phyloP scores from a whole-genome alignment of 192 early-diverging fungal genomes.

The Podila epigama region DNA sequence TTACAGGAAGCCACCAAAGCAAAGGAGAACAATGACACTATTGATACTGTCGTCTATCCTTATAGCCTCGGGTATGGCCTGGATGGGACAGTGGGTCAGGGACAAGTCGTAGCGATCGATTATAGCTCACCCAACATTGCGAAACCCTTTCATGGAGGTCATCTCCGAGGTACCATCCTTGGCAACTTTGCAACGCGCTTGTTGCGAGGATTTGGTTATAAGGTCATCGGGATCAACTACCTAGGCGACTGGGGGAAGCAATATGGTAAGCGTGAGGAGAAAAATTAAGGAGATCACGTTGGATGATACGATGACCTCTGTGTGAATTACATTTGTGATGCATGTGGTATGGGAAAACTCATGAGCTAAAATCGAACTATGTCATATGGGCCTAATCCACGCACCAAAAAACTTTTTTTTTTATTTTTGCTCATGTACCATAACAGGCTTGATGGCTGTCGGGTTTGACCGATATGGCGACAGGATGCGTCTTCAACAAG shows the following conservation, averaged over 20 bases:
- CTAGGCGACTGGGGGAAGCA: conserved; percentile 99
- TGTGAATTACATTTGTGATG: no score
- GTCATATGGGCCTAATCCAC: no score
- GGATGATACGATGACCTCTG: no score
- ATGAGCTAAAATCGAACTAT: no score
- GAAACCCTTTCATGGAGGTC: conserved; percentile 97
- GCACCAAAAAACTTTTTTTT: neutral
- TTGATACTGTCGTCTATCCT: neutral
- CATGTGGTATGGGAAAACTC: no score
- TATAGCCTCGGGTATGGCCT: conserved; percentile 59
- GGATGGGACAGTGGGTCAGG: conserved; percentile 55
- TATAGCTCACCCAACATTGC: conserved; percentile 97
- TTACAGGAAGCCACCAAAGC: neutral
- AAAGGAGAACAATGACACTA: neutral
- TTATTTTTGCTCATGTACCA: neutral
- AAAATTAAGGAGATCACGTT: neutral
- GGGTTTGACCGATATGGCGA: conserved; percentile 83
- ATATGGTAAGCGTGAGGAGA: conserved; percentile 69
- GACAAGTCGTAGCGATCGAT: conserved; percentile 84
- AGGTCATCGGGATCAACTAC: conserved; percentile 90
- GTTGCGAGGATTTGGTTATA: conserved; percentile 83
- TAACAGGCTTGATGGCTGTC: conserved; percentile 81
- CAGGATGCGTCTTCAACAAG: conserved; percentile 67
- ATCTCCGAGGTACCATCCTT: conserved; percentile 95
- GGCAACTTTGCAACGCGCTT: conserved; percentile 87